A percentile compares a stretch with the other conserved stretches of the same genome.
These are phyloP conservation scores for Aspergillus persii DNA, from an alignment of 2,329 filamentous ascomycete species.

Conservation along the genomic window DNA sequence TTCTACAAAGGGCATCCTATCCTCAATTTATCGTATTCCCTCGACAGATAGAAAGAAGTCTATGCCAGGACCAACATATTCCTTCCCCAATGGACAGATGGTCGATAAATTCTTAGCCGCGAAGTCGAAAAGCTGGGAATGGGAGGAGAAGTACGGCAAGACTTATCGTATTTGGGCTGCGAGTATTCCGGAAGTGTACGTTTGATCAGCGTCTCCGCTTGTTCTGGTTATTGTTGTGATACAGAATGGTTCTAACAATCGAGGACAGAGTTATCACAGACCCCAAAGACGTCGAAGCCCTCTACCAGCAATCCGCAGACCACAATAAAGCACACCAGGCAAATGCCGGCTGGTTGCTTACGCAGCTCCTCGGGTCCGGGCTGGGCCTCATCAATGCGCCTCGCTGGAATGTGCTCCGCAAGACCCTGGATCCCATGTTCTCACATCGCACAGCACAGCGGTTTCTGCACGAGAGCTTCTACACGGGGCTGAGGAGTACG, in stretches of 20 bases:
- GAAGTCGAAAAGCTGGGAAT: background rate
- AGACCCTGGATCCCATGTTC: background rate
- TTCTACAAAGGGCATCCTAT: background rate
- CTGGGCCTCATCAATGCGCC: background rate
- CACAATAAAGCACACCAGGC: background rate
- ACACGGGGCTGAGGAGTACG: background rate
- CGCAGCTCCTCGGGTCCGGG: background rate
- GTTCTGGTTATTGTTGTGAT: background rate
- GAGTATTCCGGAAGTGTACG: conserved; percentile 2
- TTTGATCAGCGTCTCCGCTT: background rate
- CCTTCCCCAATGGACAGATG: background rate
- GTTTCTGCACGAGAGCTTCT: background rate
- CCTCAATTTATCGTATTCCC: background rate
- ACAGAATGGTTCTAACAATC: background rate
- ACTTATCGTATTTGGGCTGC: conserved; percentile 4
- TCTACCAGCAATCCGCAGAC: background rate
- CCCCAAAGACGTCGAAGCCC: background rate
- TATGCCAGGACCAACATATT: background rate
- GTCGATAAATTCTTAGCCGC: background rate
- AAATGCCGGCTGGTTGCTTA: background rate
- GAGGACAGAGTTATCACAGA: background rate
- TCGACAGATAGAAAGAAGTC: background rate
- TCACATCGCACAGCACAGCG: background rate
- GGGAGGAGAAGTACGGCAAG: conserved; percentile 1
- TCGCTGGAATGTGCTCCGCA: background rate